Base-by-base conservation (phyloP, 768 basidiomycete species). In the Amanita jacksonii region DNA sequence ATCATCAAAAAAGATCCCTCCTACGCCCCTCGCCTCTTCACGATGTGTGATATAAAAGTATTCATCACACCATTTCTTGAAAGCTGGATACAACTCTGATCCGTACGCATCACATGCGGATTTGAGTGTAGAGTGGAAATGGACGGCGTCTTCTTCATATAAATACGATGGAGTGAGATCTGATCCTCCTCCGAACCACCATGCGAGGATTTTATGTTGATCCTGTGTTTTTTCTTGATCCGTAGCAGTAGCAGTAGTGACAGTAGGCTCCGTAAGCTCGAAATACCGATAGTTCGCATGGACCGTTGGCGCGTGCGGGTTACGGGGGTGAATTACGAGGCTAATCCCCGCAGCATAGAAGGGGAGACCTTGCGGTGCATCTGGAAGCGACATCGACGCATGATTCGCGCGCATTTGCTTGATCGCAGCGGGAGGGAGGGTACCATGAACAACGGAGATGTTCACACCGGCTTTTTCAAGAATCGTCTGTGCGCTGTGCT, bases 181-280 rank as follows among this genome's bases (percentile, higher is more conserved):
- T 5, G 79, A 81, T 5, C 94, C 94, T 25, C 96, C 96, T 15
- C 96, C 94, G 57, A 98, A 99, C 96, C 94, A 99, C 92, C 93
- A 97, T 20, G 91, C 81, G 32, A 92, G 64, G 15, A 87, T 63
- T 51, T 75, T 72, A 6, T 74, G 71, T 19, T 65, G 57, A 42
- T 59, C 57, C 2, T 63, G 63, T 32, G 27, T 47, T 20, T 51
- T 50, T 41, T 56, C 57, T 3, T 51, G 50, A 23, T 52, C 55
- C 0, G 45, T 13, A 33, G 19, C 8, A 3, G 9, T 13, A 3
- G 51, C 51, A 23, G 52, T 54, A 1, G 45, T 13, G 33, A 12
- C 8, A 3, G 9, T 13, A 10, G 67, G 64, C 50, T 84, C 76
- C 2, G 80, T 81, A 51, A 96, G 78, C 62, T 98, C 94, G 57